Conservation (phyloP, 768 basidiomycete species). For the Suillus variegatus region DNA sequence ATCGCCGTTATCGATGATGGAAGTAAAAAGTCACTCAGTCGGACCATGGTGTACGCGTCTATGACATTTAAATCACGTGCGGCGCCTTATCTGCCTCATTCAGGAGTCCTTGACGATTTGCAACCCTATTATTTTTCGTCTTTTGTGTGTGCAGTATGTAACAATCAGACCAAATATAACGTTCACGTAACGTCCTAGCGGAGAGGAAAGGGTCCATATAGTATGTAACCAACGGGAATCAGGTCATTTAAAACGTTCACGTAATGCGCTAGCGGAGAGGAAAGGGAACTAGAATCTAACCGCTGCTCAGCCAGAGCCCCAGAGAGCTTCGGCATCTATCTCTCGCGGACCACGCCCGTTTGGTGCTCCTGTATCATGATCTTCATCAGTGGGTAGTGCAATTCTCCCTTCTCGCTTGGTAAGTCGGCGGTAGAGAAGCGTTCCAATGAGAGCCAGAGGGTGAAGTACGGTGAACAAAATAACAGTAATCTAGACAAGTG, state of each 20-base stretch:
- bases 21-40: not conserved
- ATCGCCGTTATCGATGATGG: not conserved
- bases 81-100: not conserved
- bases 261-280: not conserved
- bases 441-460: conserved; percentile 56
- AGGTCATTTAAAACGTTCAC: not conserved
- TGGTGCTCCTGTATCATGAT: conserved; percentile 9
- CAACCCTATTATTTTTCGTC: not conserved
- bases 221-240: not conserved
- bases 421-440: conserved; percentile 40
- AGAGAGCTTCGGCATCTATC: conserved; percentile 42
- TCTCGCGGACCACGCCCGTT: conserved; percentile 36
- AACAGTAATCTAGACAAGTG: conserved; percentile 47
- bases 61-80: not conserved
- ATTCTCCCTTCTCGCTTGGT: conserved; percentile 35
- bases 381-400: conserved; percentile 40
- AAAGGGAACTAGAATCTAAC: not conserved
- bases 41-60: not conserved
- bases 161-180: not conserved
- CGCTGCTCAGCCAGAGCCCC: conserved; percentile 28
- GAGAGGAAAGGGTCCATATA: not conserved
- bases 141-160: not conserved
- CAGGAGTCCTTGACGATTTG: not conserved
- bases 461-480: conserved; percentile 68
- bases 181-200: not conserved